A percentile compares a stretch with the other conserved stretches of the same genome.
Conservation (phyloP, 2,329 filamentous ascomycete genomes). For the Magnaporthiopsis rhizophila region DNA sequence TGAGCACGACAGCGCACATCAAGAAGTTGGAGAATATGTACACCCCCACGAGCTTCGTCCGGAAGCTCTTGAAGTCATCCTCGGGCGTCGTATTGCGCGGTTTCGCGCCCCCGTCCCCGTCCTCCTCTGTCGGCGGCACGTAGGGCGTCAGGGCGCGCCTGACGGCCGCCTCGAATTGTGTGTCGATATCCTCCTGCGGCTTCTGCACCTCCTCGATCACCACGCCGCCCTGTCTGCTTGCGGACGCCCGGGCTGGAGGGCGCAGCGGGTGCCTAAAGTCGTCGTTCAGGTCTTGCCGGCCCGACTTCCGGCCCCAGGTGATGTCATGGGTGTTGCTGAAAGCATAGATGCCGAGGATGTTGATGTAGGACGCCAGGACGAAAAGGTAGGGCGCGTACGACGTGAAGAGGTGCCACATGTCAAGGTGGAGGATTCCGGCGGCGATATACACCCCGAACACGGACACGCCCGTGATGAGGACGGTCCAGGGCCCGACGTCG, state of each 20-base stretch:
- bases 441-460: constrained; percentile 97
- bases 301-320: constrained; percentile 78
- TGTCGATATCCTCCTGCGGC: constrained; percentile 96
- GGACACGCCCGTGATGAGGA: constrained; percentile 55
- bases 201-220: constrained; percentile 95
- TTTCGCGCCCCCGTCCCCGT: too few species aligned
- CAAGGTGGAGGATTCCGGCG: constrained; percentile 93
- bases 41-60: too few species aligned
- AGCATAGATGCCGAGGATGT: constrained; percentile 97
- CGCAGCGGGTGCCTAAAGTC: constrained; percentile 29
- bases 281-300: too few species aligned
- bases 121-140: constrained; percentile 28
- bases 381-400: constrained; percentile 84
- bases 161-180: constrained; percentile 91
- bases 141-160: constrained; percentile 85
- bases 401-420: constrained; percentile 99
- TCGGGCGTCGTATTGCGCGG: too few species aligned
- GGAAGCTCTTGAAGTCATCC: too few species aligned
- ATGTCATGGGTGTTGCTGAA: constrained; percentile 99
- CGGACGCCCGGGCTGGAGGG: constrained; percentile 80
- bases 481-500: constrained; percentile 37
- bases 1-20: too few species aligned
- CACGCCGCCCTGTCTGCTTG: constrained; percentile 79
- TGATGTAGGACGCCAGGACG: constrained; percentile 94
- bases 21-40: too few species aligned